Base-by-base conservation (phyloP, 495 filamentous ascomycete species). In the Neurospora discreta region DNA sequence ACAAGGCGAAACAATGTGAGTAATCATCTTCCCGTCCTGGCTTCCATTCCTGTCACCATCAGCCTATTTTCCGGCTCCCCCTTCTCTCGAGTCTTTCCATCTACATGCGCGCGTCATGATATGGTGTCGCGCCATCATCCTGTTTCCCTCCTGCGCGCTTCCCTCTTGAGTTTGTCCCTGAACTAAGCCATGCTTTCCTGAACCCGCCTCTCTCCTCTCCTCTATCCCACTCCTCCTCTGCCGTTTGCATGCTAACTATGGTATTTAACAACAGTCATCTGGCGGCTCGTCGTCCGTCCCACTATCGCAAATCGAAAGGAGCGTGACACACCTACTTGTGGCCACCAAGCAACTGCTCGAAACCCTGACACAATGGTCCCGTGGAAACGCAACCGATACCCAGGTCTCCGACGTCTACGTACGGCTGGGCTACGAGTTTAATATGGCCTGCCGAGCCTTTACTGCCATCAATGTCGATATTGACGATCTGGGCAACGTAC, bases 371-470 rank as follows among this genome's bases (percentile, higher is more conserved):
- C 90, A 94, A 84, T 99, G 95, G 95, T 98, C 96, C 68, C 91
- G 95, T 33, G 90, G 92, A 71, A 89, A 89, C 74, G 93, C 95
- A 68, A 93, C 93, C 69, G 95, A 99, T 81, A 91, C 89, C 44
- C 92, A 97, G 76, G 95, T 99, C 43, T 97, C 94, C 38, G 95
- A 99, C 80, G 95, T 99, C 74, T 99, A 99, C 79, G 95, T 99
- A 58, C 90, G 96, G 39, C 83, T 99, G 70, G 95, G 96, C 16
- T 99, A 98, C 79, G 95, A 99, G 81, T 99, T 99, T 85, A 99
- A 99, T 80, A 92, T 98, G 82, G 95, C 95, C 9, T 98, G 94
- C 81, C 91, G 95, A 44, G 94, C 95, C 67, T 99, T 99, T 81
- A 92, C 91, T 77, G 92, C 93, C 44, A 98, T 99, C 77, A 94